Evolutionary conservation across 2,329 filamentous ascomycete species (phyloP).

Genomic region (Cladosporium cucumerinum): DNA sequence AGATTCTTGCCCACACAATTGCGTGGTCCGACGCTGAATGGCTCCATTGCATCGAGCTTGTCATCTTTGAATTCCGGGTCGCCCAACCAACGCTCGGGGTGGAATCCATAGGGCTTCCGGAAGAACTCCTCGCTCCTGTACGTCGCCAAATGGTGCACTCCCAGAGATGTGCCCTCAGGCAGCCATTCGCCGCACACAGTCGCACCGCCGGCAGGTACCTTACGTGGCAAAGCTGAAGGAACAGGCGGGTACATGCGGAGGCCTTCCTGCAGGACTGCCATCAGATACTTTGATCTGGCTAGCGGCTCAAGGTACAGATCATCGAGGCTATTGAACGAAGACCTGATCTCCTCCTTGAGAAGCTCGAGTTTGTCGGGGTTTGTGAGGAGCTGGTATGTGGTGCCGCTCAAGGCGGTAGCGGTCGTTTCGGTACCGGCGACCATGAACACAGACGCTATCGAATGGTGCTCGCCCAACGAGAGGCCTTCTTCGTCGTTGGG

Average conservation of each 20-base stretch:
- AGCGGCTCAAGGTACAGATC: constrained; percentile 28
- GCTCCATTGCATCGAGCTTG: constrained; percentile 29
- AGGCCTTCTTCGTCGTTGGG: constrained; percentile 17
- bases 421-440: constrained; percentile 76
- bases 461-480: constrained; percentile 32
- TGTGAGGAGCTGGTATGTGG: constrained; percentile 70
- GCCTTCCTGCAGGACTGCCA: constrained; percentile 47
- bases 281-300: constrained; percentile 37
- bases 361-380: constrained; percentile 54
- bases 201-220: constrained; percentile 28
- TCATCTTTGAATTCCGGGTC: constrained; percentile 29
- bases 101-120: background rate
- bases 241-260: constrained; percentile 43
- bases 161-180: constrained; percentile 20
- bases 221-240: constrained; percentile 32
- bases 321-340: constrained; percentile 34
- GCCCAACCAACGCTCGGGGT: constrained; percentile 28
- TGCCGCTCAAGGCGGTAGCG: constrained; percentile 64
- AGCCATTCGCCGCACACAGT: constrained; percentile 28
- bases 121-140: constrained; percentile 19
- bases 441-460: constrained; percentile 37
- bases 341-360: constrained; percentile 56
- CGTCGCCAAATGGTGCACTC: constrained; percentile 22
- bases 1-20: constrained; percentile 29
- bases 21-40: constrained; percentile 30